Conservation (phyloP, 2,329 filamentous ascomycete genomes). For the Boeremia lycopersici region DNA sequence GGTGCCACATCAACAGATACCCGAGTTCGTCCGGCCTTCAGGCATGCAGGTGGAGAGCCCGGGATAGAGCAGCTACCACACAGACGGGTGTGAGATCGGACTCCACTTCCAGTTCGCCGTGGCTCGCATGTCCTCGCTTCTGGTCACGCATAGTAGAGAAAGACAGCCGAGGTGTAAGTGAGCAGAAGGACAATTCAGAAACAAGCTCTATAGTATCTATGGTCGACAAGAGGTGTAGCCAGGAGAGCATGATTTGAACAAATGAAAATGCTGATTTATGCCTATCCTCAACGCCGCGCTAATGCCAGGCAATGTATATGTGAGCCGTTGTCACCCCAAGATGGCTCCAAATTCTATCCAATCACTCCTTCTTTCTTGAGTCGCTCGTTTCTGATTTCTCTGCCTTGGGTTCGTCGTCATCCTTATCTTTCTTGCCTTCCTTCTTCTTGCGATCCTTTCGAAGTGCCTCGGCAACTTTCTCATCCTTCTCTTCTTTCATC, state of each 20-base stretch:
- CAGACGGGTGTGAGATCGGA: too few relatives aligned
- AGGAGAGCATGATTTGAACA: not conserved
- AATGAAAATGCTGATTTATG: not conserved
- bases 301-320: not conserved
- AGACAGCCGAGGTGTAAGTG: too few relatives aligned
- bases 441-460: constrained; percentile 55
- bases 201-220: not conserved
- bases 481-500: constrained; percentile 71
- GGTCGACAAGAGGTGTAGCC: too few relatives aligned
- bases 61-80: too few relatives aligned
- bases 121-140: too few relatives aligned
- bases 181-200: too few relatives aligned
- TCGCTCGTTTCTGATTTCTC: constrained; percentile 12
- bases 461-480: constrained; percentile 61
- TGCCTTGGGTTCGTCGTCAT: constrained; percentile 24
- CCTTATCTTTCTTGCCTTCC: constrained; percentile 45
- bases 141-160: too few relatives aligned
- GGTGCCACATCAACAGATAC: too few relatives aligned
- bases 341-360: not conserved
- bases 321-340: not conserved
- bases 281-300: constrained; percentile 16
- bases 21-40: too few relatives aligned
- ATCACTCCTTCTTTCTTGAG: not conserved
- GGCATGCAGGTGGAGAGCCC: too few relatives aligned
- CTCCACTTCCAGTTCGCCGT: too few relatives aligned